Evolutionary conservation across 1,139 yeast species (phyloP).

Genomic region (Eremothecium coryli): DNA sequence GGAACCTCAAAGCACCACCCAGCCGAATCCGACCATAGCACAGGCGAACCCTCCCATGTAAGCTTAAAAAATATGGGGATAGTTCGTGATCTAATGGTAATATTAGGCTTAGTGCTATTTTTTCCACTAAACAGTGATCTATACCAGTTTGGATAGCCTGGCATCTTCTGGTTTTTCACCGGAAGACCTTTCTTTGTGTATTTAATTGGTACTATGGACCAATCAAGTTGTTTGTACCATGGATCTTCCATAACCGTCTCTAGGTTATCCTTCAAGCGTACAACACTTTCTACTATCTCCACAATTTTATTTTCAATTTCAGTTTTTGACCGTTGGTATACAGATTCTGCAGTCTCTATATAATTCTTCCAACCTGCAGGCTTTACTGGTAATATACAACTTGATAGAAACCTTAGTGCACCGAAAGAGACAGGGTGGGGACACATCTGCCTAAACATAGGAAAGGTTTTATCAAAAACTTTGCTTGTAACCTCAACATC

Average conservation of each 20-base stretch:
- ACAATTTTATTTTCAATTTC: constrained; percentile 52
- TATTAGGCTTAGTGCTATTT: constrained; percentile 37
- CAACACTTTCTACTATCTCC: constrained; percentile 52
- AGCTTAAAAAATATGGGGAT: constrained; percentile 69
- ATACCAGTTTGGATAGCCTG: constrained; percentile 95
- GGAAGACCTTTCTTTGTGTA: constrained; percentile 68
- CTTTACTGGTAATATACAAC: constrained; percentile 75
- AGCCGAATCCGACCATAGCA: constrained; percentile 63
- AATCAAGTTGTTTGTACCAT: constrained; percentile 83
- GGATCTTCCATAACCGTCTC: constrained; percentile 48
- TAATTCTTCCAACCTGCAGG: constrained; percentile 60
- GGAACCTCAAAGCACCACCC: constrained; percentile 87
- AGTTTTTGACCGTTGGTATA: constrained; percentile 50
- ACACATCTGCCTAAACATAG: constrained; percentile 53
- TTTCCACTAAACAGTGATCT: constrained; percentile 53
- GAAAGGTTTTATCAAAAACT: constrained; percentile 62
- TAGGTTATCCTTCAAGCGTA: constrained; percentile 34
- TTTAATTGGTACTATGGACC: constrained; percentile 60
- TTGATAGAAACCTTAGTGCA: constrained; percentile 67
- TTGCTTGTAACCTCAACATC: constrained; percentile 73
- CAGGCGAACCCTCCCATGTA: constrained; percentile 80
- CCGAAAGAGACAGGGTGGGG: constrained; percentile 97
- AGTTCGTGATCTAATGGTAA: constrained; percentile 65
- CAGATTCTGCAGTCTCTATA: constrained; percentile 54
- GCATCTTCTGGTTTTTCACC: constrained; percentile 67